Evolutionary conservation across 116 monocot genomes (phyloP).

Genomic region (Trichopus zeylanicus): DNA sequence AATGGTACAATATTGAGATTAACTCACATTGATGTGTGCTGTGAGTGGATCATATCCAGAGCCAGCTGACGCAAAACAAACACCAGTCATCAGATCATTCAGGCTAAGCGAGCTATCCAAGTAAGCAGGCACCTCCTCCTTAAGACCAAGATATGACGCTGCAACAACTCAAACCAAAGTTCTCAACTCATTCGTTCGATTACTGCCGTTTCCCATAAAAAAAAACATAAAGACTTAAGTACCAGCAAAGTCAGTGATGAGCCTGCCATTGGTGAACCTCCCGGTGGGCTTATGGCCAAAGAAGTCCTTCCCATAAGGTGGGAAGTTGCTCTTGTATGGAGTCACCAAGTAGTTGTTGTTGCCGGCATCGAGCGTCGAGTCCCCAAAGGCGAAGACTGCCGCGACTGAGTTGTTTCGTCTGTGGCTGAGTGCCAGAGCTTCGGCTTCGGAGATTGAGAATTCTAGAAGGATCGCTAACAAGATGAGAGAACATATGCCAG

Average conservation of each 20-base stretch:
- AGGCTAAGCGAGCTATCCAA: constrained; percentile 17
- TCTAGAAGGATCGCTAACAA: too few species aligned
- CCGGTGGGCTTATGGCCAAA: constrained; percentile 18
- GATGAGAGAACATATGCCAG: too few species aligned
- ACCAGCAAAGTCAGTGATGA: too few species aligned
- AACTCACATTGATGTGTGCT: constrained; percentile 8
- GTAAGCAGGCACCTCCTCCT: constrained; percentile 37
- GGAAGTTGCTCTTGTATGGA: constrained; percentile 22
- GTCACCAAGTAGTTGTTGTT: constrained; percentile 21
- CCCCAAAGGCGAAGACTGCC: constrained; percentile 11
- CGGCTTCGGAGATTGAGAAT: too few species aligned
- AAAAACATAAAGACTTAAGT: too few species aligned
- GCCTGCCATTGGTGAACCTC: constrained; percentile 23
- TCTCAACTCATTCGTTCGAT: too few species aligned
- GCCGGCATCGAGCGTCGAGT: constrained; percentile 35
- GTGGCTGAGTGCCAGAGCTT: too few species aligned
- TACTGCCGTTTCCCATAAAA: too few species aligned
- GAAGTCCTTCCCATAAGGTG: constrained; percentile 40
- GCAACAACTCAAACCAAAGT: too few species aligned
- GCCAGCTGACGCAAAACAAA: constrained; percentile 45
- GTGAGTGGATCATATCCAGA: constrained; percentile 31
- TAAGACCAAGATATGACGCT: constrained; percentile 32
- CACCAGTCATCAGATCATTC: constrained; percentile 34
- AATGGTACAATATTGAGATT: not conserved
- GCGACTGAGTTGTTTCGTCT: too few species aligned